These are phyloP conservation scores for Solanum sitiens DNA, from an alignment of 257 asterid genomes.

Conservation along the genomic window DNA sequence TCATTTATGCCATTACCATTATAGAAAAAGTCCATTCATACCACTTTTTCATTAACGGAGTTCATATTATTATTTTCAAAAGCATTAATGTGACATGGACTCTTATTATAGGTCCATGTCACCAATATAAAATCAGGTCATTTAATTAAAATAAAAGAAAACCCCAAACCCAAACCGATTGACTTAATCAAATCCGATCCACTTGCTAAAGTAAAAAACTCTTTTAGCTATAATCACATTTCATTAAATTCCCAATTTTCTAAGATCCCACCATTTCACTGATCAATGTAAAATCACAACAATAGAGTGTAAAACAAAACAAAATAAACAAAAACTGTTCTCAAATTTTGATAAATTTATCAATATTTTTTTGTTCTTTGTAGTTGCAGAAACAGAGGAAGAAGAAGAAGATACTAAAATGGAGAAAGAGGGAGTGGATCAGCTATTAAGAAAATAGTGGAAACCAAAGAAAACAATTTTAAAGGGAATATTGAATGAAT, in stretches of 20 bases:
- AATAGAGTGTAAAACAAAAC: neutral
- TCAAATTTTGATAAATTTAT: neutral
- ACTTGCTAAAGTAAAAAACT: too few relatives aligned
- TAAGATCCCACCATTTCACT: neutral
- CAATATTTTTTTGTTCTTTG: neutral
- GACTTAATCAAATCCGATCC: too few relatives aligned
- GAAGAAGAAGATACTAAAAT: neutral
- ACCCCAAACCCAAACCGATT: too few relatives aligned
- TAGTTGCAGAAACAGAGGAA: too few relatives aligned
- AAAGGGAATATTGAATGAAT: conserved; percentile 53
- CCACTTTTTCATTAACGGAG: too few relatives aligned
- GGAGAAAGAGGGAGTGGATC: neutral
- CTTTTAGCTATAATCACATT: neutral
- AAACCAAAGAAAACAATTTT: conserved; percentile 62
- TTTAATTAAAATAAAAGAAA: too few relatives aligned
- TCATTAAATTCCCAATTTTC: neutral
- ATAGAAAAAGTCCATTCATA: too few relatives aligned
- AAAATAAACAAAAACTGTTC: neutral
- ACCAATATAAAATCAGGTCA: too few relatives aligned
- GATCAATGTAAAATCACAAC: neutral
- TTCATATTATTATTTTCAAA: too few relatives aligned
- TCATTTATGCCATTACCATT: too few relatives aligned
- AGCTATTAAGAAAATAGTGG: conserved; percentile 11
- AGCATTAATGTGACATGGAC: too few relatives aligned
- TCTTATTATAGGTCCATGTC: too few relatives aligned